Base-by-base conservation (phyloP, 2,329 filamentous ascomycete genomes). In the Sphaceloma murrayae region DNA sequence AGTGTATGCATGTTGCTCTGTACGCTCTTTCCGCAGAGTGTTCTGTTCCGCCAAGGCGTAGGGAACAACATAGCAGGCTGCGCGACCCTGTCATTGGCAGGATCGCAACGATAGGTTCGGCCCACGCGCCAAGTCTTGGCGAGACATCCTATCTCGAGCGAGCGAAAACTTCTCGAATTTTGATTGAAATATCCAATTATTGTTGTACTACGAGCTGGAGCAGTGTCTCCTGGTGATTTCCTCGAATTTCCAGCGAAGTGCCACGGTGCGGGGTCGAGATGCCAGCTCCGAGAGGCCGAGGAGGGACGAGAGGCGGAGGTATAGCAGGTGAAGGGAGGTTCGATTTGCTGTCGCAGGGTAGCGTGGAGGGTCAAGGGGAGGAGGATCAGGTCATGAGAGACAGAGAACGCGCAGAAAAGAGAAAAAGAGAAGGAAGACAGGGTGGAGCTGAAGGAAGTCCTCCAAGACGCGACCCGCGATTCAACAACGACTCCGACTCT, bases 181-280 rank as follows among this genome's bases (percentile, higher is more conserved):
- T 34, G 31, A 38, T 38, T 38, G 34, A 38, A 38, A 16, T 38
- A 9, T 16, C 34, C 17, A 38, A 16, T 38, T 38, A 38, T 38
- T 38, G 21, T 38, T 38, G 13, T 19, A 38, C 38, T 27, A 42
- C 38, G 38, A 42, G 38, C 38, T 42, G 38, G 38, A 42, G 22
- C 38, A 42, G 22, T 30, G 38, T 29, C 38, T 42, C 38, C 38
- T 42, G 38, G 38, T 30, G 21, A 42, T 42, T 42, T 4, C 14
- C 21, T 29, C 22, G 38, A 42, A 29, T 29, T 42, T 42, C 21
- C 24, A 42, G 38, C 38, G 24, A 42, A 30, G 24, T 18, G 38
- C 38, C 14, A 43, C 38, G 38, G 38, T 43, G 38, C 38, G 24
- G 24, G 38, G 38, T 31, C 38, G 38, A 43, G 38, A 43, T 43